Evolutionary conservation across 1,284 basidiomycete genomes (phyloP).

Genomic region (Rhodotorula glutinis): DNA sequence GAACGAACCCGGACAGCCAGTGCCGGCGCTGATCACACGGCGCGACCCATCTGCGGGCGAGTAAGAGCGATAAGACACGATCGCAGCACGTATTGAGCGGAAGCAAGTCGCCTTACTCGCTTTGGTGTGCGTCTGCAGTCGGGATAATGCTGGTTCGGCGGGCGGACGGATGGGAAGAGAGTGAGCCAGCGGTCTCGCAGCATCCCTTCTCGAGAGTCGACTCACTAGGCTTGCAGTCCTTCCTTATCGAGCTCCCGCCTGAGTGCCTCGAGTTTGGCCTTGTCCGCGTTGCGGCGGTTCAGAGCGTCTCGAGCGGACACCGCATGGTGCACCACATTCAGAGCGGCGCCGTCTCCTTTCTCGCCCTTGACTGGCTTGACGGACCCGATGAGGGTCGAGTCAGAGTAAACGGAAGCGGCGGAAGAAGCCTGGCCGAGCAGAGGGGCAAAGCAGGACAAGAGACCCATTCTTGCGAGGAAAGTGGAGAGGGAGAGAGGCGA

Average conservation of each 20-base stretch:
- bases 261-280: conserved; percentile 60
- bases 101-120: conserved; percentile 61
- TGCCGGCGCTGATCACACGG: conserved; percentile 76
- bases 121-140: conserved; percentile 63
- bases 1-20: conserved; percentile 62
- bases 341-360: neutral
- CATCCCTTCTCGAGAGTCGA: neutral
- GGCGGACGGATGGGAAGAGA: too few species aligned
- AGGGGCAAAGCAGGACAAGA: conserved; percentile 1
- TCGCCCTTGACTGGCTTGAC: neutral
- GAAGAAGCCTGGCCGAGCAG: neutral
- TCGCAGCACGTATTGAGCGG: neutral
- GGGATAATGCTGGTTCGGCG: conserved; percentile 46
- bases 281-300: neutral
- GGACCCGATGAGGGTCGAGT: neutral
- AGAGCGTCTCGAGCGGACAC: neutral
- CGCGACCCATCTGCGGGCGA: conserved; percentile 54
- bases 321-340: neutral
- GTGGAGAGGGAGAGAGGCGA: neutral
- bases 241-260: conserved; percentile 90
- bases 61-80: neutral
- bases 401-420: neutral
- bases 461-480: neutral
- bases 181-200: neutral
- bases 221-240: conserved; percentile 80